These are phyloP conservation scores for Tolypocladium amazonense DNA, from an alignment of 2,329 filamentous ascomycete species.

Conservation along the genomic window DNA sequence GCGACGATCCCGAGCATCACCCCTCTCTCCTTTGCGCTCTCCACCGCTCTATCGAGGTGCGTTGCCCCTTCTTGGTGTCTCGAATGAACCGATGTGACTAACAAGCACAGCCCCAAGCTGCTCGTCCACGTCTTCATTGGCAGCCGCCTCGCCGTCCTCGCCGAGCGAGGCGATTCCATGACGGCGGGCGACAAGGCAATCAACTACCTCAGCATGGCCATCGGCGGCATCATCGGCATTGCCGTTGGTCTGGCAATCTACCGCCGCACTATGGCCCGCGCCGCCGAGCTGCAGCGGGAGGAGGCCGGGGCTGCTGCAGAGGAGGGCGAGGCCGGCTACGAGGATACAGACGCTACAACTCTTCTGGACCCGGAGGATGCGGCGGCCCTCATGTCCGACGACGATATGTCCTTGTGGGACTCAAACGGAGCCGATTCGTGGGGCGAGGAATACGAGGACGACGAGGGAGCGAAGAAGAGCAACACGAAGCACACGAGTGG, in stretches of 20 bases:
- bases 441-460: slow-evolving; percentile 21
- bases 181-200: slow-evolving; percentile 63
- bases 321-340: slow-evolving; percentile 26
- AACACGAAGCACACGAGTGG: background rate
- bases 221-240: slow-evolving; percentile 61
- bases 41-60: slow-evolving; percentile 65
- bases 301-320: slow-evolving; percentile 21
- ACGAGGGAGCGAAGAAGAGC: slow-evolving; percentile 3
- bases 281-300: slow-evolving; percentile 43
- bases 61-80: slow-evolving; percentile 5
- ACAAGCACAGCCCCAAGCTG: slow-evolving; percentile 57
- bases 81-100: slow-evolving; percentile 1
- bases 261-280: slow-evolving; percentile 53
- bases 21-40: slow-evolving; percentile 63
- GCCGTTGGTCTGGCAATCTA: slow-evolving; percentile 81
- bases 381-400: slow-evolving; percentile 45
- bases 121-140: slow-evolving; percentile 91
- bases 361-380: slow-evolving; percentile 37
- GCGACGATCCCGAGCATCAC: slow-evolving; percentile 86
- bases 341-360: slow-evolving; percentile 30
- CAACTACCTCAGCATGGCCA: slow-evolving; percentile 71
- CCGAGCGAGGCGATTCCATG: slow-evolving; percentile 80
- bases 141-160: slow-evolving; percentile 67
- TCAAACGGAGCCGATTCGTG: slow-evolving; percentile 21
- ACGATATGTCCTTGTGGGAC: slow-evolving; percentile 50